Evolutionary conservation across 768 basidiomycete species (phyloP).

Genomic region (Tubosaeta brunneosetosa): DNA sequence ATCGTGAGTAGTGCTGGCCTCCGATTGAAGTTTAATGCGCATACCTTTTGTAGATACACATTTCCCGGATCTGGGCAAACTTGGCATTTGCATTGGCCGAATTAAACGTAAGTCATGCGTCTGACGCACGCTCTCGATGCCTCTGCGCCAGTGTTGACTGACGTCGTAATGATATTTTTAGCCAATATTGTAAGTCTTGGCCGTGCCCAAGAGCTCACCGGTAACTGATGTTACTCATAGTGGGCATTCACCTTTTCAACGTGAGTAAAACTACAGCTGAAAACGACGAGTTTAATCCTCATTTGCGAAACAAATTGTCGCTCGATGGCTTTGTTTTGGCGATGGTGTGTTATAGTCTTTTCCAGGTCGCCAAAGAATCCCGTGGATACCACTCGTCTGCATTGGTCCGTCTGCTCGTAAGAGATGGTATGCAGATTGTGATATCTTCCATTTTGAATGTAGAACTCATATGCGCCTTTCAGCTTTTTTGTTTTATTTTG

Average conservation of each 20-base stretch:
- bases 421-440: conserved; percentile 19
- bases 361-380: background rate
- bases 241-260: background rate
- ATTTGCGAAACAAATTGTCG: background rate
- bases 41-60: background rate
- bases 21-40: background rate
- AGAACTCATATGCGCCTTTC: background rate
- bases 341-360: background rate
- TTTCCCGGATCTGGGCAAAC: background rate
- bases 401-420: conserved; percentile 12
- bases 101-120: conserved; percentile 1
- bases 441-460: background rate
- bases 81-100: background rate
- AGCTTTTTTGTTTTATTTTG: conserved; percentile 17
- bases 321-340: background rate
- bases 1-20: background rate
- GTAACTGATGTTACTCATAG: background rate
- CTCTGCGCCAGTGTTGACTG: background rate
- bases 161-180: background rate
- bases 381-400: background rate
- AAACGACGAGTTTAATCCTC: background rate
- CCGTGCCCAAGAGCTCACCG: background rate
- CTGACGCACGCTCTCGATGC: background rate
- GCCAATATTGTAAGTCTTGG: background rate
- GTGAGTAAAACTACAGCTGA: background rate